Percentiles rank a stretch among this genome's conserved stretches.
Evolutionary conservation across 495 filamentous ascomycete genomes (phyloP).

Genomic region (Bacidia rubella): DNA sequence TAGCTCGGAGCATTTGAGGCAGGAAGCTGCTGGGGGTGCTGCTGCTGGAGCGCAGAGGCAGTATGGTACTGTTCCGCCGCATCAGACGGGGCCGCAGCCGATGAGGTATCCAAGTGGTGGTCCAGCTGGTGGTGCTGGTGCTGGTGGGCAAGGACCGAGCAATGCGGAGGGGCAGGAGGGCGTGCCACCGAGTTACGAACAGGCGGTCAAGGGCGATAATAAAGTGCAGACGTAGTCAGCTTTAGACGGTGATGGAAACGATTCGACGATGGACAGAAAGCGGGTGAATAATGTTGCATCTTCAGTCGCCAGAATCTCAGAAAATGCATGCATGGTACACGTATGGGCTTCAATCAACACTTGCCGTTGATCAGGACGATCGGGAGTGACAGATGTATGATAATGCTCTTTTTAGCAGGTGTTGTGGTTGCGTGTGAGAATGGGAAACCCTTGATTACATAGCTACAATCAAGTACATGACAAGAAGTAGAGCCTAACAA

Average conservation of each 20-base stretch:
- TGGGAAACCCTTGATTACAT: neutral
- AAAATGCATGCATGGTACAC: no score
- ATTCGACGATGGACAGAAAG: no score
- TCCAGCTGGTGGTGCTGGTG: neutral
- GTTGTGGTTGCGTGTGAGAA: no score
- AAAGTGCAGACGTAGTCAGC: conserved; percentile 7
- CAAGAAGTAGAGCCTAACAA: neutral
- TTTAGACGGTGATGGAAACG: no score
- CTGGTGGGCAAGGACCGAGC: neutral
- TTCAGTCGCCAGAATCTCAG: no score
- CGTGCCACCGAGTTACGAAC: conserved; percentile 20
- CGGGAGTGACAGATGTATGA: no score
- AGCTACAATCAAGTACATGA: neutral
- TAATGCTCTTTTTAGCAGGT: no score
- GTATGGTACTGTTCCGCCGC: conserved; percentile 15
- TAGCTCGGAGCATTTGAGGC: conserved; percentile 6
- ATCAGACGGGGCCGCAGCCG: conserved; percentile 5
- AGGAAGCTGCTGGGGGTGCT: neutral
- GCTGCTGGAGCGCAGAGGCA: conserved; percentile 11
- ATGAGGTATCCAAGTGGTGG: neutral
- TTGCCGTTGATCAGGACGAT: no score
- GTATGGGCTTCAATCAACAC: no score
- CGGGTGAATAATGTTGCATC: no score
- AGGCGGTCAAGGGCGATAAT: conserved; percentile 17
- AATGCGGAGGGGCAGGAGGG: conserved; percentile 11